Evolutionary conservation across 2,329 filamentous ascomycete species (phyloP), one percentile per base, ranked within the genome.

Genomic region (Xylaria sp.): DNA sequence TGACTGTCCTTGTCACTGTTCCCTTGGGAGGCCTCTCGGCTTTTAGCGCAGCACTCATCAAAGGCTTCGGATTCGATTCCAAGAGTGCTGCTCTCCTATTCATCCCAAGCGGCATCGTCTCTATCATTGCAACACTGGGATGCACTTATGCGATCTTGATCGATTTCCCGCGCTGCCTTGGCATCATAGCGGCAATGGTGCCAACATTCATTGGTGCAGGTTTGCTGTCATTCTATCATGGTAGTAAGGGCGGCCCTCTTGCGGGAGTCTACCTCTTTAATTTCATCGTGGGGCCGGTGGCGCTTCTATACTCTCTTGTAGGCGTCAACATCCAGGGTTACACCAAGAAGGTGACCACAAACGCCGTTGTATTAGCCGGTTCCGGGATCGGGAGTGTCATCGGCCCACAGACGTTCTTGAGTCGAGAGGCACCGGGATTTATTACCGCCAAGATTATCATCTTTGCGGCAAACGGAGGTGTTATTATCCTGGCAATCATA

Each of bases 401-500:
- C 69, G 86, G 86, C 0, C 86, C 86, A 0, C 84, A 88, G 75
- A 88, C 86, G 2, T 88, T 89, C 79, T 84, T 84, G 72, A 80
- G 80, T 2, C 79, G 79, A 49, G 85, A 89, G 68, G 84, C 82
- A 0, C 87, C 86, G 1, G 79, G 84, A 2, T 88, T 85, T 71
- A 81, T 82, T 13, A 86, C 85, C 0, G 87, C 86, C 18, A 87
- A 88, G 74, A 82, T 88, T 28, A 83, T 85, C 18, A 84, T 89
- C 64, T 82, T 89, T 76, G 84, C 80, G 12, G 87, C 85, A 4
- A 62, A 54, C 20, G 60, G 59, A 33, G 62, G 48, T 0, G 60
- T 33, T 20, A 64, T 67, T 18, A 8, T 64, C 4, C 28, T 64
- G 15, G 62, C 60, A 7, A 20, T 52, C 76, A 77, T 66, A 71